These are phyloP conservation scores for Vinca minor DNA, from an alignment of 257 asterid genomes.

Conservation along the genomic window DNA sequence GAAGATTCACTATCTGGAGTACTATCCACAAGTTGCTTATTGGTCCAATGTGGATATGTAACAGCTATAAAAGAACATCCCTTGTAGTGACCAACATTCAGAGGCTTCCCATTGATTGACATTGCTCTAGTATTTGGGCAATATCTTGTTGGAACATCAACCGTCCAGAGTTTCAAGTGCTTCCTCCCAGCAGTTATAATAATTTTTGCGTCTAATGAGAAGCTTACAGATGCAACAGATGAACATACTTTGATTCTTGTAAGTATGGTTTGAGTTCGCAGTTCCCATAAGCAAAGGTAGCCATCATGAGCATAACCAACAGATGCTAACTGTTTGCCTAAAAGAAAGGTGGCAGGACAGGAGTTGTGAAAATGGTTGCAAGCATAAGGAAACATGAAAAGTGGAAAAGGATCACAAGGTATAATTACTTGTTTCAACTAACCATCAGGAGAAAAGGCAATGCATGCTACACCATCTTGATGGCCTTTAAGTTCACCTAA, in stretches of 20 bases:
- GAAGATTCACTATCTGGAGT: slow-evolving; percentile 29
- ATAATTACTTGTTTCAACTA: slow-evolving; percentile 25
- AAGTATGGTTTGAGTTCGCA: slow-evolving; percentile 35
- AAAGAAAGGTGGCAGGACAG: slow-evolving; percentile 8
- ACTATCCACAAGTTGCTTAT: slow-evolving; percentile 17
- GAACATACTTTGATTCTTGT: slow-evolving; percentile 47
- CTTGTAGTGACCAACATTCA: slow-evolving; percentile 35
- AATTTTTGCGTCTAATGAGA: slow-evolving; percentile 44
- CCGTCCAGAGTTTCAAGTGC: slow-evolving; percentile 54
- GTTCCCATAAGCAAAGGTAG: slow-evolving; percentile 60
- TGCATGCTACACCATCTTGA: slow-evolving; percentile 54
- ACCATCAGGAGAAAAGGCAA: slow-evolving; percentile 65
- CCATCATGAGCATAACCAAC: slow-evolving; percentile 66
- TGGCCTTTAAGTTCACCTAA: slow-evolving; percentile 53
- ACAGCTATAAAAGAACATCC: slow-evolving; percentile 50
- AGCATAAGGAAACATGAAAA: slow-evolving; percentile 8
- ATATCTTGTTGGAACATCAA: slow-evolving; percentile 38
- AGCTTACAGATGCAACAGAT: slow-evolving; percentile 39
- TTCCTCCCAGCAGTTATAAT: slow-evolving; percentile 49
- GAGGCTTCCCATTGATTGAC: slow-evolving; percentile 34
- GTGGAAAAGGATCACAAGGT: neutral
- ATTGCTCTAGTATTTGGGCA: slow-evolving; percentile 33
- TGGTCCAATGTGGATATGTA: slow-evolving; percentile 24
- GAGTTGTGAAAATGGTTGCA: slow-evolving; percentile 3
- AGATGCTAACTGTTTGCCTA: slow-evolving; percentile 55